These are phyloP conservation scores for Dioszegia crocea DNA, from an alignment of 768 basidiomycete genomes.

Conservation along the genomic window DNA sequence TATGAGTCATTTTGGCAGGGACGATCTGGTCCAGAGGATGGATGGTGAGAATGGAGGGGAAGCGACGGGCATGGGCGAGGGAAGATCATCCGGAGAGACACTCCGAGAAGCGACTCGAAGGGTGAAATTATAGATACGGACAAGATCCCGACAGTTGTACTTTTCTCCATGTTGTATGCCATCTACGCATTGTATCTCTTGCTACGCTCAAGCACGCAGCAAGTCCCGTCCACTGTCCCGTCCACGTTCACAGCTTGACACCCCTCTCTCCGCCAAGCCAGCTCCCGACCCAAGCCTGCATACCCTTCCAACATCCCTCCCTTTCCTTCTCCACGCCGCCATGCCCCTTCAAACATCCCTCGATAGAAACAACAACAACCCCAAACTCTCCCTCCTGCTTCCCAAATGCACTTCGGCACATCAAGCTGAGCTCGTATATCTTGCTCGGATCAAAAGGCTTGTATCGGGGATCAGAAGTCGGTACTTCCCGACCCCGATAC, in stretches of 20 bases:
- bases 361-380: conserved; percentile 34
- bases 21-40: neutral
- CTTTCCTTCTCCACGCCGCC: conserved; percentile 5
- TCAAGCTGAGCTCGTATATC: conserved; percentile 47
- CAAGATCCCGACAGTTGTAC: no score
- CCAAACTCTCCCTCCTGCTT: conserved; percentile 49
- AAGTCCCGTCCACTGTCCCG: no score
- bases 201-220: neutral
- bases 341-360: conserved; percentile 14
- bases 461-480: conserved; percentile 29
- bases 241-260: neutral
- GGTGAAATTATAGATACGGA: no score
- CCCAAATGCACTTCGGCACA: conserved; percentile 50
- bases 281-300: conserved; percentile 12
- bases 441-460: conserved; percentile 33
- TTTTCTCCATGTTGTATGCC: neutral
- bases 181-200: neutral
- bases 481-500: conserved; percentile 46
- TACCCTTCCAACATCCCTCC: conserved; percentile 5
- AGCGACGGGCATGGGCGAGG: neutral
- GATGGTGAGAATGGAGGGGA: neutral
- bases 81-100: neutral
- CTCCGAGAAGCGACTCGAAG: neutral
- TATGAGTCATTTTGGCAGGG: conserved; percentile 22
- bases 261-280: conserved; percentile 6